Evolutionary conservation across 2,329 filamentous ascomycete species (phyloP).

Genomic region (Colletotrichum tofieldiae): DNA sequence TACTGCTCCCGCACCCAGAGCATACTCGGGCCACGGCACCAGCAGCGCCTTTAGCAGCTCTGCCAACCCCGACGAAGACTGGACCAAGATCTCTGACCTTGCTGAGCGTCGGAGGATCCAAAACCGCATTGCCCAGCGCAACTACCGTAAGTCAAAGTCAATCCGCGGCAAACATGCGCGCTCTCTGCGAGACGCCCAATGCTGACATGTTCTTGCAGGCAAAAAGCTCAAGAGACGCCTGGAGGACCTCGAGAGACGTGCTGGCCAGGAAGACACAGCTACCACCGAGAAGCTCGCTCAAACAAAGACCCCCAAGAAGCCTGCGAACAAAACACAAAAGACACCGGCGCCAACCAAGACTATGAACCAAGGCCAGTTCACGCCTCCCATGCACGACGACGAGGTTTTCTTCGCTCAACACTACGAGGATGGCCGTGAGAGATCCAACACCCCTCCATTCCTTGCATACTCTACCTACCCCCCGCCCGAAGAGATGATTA

Average conservation of each 20-base stretch:
- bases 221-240: conserved; percentile 94
- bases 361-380: conserved; percentile 69
- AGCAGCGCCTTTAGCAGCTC: conserved; percentile 96
- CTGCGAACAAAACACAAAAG: conserved; percentile 51
- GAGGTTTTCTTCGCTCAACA: conserved; percentile 74
- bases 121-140: conserved; percentile 97
- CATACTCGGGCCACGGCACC: conserved; percentile 81
- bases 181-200: not conserved
- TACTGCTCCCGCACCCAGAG: conserved; percentile 67
- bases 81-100: conserved; percentile 98
- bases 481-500: conserved; percentile 75
- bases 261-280: conserved; percentile 68
- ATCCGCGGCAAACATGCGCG: conserved; percentile 44
- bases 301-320: conserved; percentile 60
- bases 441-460: conserved; percentile 80
- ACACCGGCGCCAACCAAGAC: conserved; percentile 55
- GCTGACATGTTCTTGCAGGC: conserved; percentile 64
- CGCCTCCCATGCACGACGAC: conserved; percentile 75
- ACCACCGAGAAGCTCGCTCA: conserved; percentile 57
- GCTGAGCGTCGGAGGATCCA: conserved; percentile 95
- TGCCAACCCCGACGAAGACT: conserved; percentile 96
- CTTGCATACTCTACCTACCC: conserved; percentile 79
- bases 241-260: conserved; percentile 86
- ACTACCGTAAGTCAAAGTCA: conserved; percentile 81
- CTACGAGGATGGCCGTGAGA: conserved; percentile 75